A percentile compares a stretch with the other conserved stretches of the same genome.
These are phyloP conservation scores for Eurotiales sp. DNA, from an alignment of 2,329 filamentous ascomycete genomes.

Conservation along the genomic window DNA sequence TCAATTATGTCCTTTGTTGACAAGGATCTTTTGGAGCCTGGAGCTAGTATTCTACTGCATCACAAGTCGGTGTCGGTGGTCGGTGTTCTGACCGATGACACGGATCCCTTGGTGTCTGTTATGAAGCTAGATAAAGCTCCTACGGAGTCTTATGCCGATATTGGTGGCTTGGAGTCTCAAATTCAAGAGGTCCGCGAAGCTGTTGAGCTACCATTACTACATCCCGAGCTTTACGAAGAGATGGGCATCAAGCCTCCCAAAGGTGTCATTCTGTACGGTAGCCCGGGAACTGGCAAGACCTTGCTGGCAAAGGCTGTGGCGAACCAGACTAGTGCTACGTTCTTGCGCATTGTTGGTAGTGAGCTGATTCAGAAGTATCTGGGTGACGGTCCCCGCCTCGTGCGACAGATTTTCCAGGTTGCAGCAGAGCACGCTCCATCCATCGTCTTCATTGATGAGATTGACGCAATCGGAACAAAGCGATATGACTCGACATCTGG, in stretches of 20 bases:
- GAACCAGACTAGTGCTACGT: conserved; percentile 98
- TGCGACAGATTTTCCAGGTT: conserved; percentile 86
- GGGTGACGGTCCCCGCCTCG: conserved; percentile 88
- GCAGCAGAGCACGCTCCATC: conserved; percentile 94
- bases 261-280: conserved; percentile 97
- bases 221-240: conserved; percentile 97
- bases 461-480: conserved; percentile 98
- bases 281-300: conserved; percentile 94
- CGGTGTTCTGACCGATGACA: conserved; percentile 92
- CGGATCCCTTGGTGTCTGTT: conserved; percentile 90
- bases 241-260: conserved; percentile 99
- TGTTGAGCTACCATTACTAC: conserved; percentile 88
- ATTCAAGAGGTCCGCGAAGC: conserved; percentile 98
- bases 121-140: conserved; percentile 99
- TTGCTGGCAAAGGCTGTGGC: conserved; percentile 94
- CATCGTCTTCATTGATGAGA: conserved; percentile 99
- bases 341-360: conserved; percentile 93
- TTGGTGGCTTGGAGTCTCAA: conserved; percentile 89
- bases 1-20: conserved; percentile 99
- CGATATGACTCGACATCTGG: conserved; percentile 97
- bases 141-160: conserved; percentile 96
- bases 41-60: conserved; percentile 89
- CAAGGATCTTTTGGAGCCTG: conserved; percentile 95
- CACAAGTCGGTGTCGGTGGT: conserved; percentile 98
- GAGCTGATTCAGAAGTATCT: conserved; percentile 99